Base-by-base conservation (phyloP, 2,329 filamentous ascomycete genomes). In the Hypoxylon sp. region DNA sequence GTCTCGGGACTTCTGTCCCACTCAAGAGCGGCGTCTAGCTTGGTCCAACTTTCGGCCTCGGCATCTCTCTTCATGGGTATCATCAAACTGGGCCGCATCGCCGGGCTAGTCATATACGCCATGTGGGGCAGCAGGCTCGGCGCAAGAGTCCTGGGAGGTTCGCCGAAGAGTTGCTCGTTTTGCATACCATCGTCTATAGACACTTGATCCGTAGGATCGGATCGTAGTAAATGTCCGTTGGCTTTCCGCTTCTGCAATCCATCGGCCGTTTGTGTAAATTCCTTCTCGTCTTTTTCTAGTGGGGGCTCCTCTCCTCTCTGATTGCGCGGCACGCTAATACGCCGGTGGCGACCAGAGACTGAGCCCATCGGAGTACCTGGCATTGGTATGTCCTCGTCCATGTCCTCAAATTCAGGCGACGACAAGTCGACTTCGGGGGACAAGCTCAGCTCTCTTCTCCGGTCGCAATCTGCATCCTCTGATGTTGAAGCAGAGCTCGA, bases 201-300 rank as follows among this genome's bases (percentile, higher is more conserved):
- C 20, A 76, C 77, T 64, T 81, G 78, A 42, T 81, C 78, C 5
- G 77, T 72, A 25, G 79, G 77, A 33, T 80, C 79, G 33, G 73
- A 73, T 37, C 78, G 75, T 13, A 82, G 77, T 33, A 83, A 67
- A 44, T 83, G 83, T 30, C 85, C 84, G 49, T 79, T 85, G 22
- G 90, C 82, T 76, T 90, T 91, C 68, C 87, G 84, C 78, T 88
- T 90, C 75, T 89, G 93, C 74, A 98, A 88, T 54, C 91, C 93
- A 73, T 94, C 93, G 14, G 96, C 96, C 1, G 95, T 98, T 81
- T 97, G 93, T 6, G 95, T 98, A 78, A 99, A 99, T 81, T 98
- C 96, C 77, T 92, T 93, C 84, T 98, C 95, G 75, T 98, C 95
- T 75, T 92, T 94, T 82, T 98, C 95, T 40, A 98, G 85, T 14